These are phyloP conservation scores for Fusarium burgessii DNA, from an alignment of 2,329 filamentous ascomycete species.

Conservation along the genomic window DNA sequence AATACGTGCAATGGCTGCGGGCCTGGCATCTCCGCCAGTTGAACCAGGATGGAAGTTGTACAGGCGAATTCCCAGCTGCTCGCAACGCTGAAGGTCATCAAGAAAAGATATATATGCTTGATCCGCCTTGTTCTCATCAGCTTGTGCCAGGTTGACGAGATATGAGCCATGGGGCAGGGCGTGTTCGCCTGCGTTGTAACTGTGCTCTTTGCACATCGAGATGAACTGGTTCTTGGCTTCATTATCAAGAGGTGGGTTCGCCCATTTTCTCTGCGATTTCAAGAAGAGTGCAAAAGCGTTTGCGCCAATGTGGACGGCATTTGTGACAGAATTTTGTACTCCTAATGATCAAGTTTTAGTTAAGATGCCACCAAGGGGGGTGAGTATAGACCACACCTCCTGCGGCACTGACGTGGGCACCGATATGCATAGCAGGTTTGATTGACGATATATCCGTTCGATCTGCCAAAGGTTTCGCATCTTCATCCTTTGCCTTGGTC, in stretches of 20 bases:
- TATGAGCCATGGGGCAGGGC: conserved; percentile 95
- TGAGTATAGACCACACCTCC: conserved; percentile 73
- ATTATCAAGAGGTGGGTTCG: conserved; percentile 79
- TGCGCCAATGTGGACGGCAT: conserved; percentile 83
- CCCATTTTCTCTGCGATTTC: conserved; percentile 97
- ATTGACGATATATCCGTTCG: conserved; percentile 74
- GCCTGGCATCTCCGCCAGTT: conserved; percentile 74
- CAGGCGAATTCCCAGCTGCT: conserved; percentile 85
- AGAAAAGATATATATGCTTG: conserved; percentile 90
- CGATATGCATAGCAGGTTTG: conserved; percentile 81
- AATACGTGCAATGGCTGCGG: conserved; percentile 80
- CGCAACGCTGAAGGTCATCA: conserved; percentile 88
- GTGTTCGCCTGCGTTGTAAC: conserved; percentile 77
- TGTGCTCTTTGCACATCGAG: conserved; percentile 73
- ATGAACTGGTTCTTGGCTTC: conserved; percentile 78
- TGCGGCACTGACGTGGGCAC: conserved; percentile 90
- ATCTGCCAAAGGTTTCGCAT: conserved; percentile 71
- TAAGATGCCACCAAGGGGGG: conserved; percentile 10
- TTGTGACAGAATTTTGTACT: conserved; percentile 87
- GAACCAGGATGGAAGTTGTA: conserved; percentile 99
- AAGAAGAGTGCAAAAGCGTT: conserved; percentile 96
- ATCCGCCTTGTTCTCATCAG: conserved; percentile 80
- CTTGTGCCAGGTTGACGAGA: conserved; percentile 93
- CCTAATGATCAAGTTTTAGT: conserved; percentile 60
- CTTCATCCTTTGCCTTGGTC: conserved; percentile 55